Evolutionary conservation across 2,329 filamentous ascomycete species (phyloP).

Genomic region (Trichoderma breve): DNA sequence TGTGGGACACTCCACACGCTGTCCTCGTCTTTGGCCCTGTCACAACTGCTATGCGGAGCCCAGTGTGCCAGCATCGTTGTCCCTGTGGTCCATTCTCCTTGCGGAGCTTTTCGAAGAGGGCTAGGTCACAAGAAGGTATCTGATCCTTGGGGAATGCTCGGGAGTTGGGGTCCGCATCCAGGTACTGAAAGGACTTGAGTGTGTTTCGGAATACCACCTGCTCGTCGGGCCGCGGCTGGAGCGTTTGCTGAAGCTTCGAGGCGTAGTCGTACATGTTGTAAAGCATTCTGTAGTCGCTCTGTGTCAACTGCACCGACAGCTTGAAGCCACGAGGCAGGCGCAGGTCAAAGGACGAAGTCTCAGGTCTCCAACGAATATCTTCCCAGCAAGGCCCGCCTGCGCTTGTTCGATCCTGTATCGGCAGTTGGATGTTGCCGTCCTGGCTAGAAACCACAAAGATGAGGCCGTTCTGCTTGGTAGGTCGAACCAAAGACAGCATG

Average conservation of each 20-base stretch:
- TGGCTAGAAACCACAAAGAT: slow-evolving; percentile 77
- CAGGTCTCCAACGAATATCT: slow-evolving; percentile 75
- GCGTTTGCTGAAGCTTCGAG: slow-evolving; percentile 67
- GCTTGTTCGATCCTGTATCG: slow-evolving; percentile 63
- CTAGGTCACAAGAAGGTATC: slow-evolving; percentile 67
- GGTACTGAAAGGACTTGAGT: slow-evolving; percentile 75
- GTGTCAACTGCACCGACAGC: slow-evolving; percentile 66
- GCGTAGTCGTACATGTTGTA: slow-evolving; percentile 87
- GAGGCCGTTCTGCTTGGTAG: slow-evolving; percentile 65
- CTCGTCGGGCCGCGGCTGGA: slow-evolving; percentile 70
- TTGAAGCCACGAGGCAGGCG: slow-evolving; percentile 73
- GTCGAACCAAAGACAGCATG: slow-evolving; percentile 71
- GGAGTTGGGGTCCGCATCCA: slow-evolving; percentile 68
- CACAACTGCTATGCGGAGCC: slow-evolving; percentile 74
- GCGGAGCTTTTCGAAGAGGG: slow-evolving; percentile 69
- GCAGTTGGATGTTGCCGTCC: slow-evolving; percentile 71
- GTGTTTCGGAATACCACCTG: slow-evolving; percentile 65
- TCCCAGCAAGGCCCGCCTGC: slow-evolving; percentile 74
- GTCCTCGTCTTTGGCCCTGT: slow-evolving; percentile 76
- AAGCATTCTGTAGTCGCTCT: slow-evolving; percentile 74
- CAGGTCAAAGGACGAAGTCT: slow-evolving; percentile 63
- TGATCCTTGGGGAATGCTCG: slow-evolving; percentile 74
- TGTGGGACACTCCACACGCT: slow-evolving; percentile 72
- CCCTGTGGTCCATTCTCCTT: slow-evolving; percentile 71
- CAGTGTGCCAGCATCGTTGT: slow-evolving; percentile 69